A percentile compares a stretch with the other conserved stretches of the same genome.
These are phyloP conservation scores for Hypoxylon sp. DNA, from an alignment of 2,329 filamentous ascomycete species.

Conservation along the genomic window DNA sequence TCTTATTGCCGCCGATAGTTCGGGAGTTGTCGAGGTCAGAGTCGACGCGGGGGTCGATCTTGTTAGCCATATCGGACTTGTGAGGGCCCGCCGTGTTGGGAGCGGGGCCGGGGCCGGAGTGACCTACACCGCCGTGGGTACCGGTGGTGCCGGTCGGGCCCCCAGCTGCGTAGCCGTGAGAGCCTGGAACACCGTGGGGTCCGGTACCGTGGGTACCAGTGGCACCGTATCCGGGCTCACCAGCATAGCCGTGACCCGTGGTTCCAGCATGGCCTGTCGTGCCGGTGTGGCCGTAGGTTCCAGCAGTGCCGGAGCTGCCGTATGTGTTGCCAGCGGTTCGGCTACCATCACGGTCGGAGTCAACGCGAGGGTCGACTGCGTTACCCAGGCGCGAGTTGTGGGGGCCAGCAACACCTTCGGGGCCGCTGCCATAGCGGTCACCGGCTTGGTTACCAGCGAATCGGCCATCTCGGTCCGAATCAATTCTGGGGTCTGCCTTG, in stretches of 20 bases:
- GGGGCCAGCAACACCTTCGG: conserved; percentile 54
- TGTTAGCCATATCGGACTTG: conserved; percentile 65
- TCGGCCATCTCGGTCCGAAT: conserved; percentile 59
- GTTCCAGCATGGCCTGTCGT: conserved; percentile 44
- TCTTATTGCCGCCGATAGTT: conserved; percentile 67
- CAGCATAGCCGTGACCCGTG: conserved; percentile 4
- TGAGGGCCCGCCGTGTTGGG: conserved; percentile 64
- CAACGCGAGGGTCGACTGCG: conserved; percentile 60
- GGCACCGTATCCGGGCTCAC: conserved; percentile 45
- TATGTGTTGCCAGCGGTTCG: conserved; percentile 50
- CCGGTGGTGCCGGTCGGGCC: conserved; percentile 34
- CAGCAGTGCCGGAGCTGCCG: conserved; percentile 38
- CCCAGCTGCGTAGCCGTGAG: conserved; percentile 42
- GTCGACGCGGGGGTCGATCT: conserved; percentile 67
- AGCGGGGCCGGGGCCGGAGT: conserved; percentile 52
- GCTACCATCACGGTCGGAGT: conserved; percentile 32
- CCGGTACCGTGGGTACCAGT: conserved; percentile 45
- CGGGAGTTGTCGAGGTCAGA: conserved; percentile 65
- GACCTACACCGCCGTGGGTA: conserved; percentile 22
- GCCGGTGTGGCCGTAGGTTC: conserved; percentile 38
- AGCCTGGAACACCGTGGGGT: conserved; percentile 44
- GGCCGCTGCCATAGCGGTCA: conserved; percentile 48
- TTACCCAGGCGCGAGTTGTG: conserved; percentile 60
- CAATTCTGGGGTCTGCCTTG: conserved; percentile 65
- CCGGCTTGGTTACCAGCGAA: conserved; percentile 46